Base-by-base conservation (phyloP, 495 filamentous ascomycete genomes). In the Recurvomyces mirabilis region DNA sequence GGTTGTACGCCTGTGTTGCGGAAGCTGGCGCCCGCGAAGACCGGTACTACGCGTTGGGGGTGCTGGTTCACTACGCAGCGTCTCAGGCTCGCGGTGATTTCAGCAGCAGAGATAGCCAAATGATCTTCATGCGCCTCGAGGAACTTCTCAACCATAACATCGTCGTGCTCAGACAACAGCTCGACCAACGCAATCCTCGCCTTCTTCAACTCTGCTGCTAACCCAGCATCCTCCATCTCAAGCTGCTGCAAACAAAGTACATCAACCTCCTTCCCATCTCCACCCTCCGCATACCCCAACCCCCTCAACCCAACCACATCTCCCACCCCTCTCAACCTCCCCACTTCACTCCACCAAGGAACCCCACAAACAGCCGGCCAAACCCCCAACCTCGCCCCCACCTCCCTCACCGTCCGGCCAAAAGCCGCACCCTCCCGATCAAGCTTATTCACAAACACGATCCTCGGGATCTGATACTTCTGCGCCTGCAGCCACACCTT, bases 401-500 rank as follows among this genome's bases (percentile, higher is more conserved):
- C 79, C 58, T 96, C 87, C 42, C 78, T 82, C 4, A 94, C 80
- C 0, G 91, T 93, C 28, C 78, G 72, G 15, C 77, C 79, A 66
- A 96, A 99, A 3, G 84, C 81, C 9, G 93, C 89, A 1, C 93
- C 93, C 47, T 93, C 85, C 25, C 93, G 80, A 56, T 99, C 93
- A 11, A 99, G 75, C 61, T 99, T 99, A 65, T 99, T 99, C 53
- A 96, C 72, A 47, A 81, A 99, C 34, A 94, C 70, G 22, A 96
- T 74, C 19, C 87, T 68, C 11, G 93, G 93, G 26, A 96, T 96
- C 9, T 67, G 69, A 53, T 91, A 94, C 9, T 75, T 75, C 38
- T 78, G 82, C 1, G 93, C 91, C 43, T 95, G 91, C 10, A 75
- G 64, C 91, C 93, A 99, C 5, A 99, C 93, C 52, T 94, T 81